Evolutionary conservation across 805 yeast genomes (phyloP).

Genomic region (Metschnikowia rubicola): DNA sequence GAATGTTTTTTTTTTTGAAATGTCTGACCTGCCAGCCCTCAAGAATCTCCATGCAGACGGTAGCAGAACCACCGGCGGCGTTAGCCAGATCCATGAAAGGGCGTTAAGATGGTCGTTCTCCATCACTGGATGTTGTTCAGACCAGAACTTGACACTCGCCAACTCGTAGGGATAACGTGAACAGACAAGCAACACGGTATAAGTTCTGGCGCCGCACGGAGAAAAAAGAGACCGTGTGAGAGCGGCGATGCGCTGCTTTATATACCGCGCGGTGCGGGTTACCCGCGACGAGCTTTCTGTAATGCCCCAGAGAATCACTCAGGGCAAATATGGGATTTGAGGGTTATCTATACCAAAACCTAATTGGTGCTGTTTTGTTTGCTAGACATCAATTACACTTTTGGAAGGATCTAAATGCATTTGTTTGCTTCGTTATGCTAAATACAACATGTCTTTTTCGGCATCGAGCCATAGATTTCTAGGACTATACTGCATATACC

Average conservation of each 20-base stretch:
- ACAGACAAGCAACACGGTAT: conserved; percentile 52
- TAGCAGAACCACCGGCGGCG: conserved; percentile 19
- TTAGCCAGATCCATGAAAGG: conserved; percentile 31
- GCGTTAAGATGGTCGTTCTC: conserved; percentile 44
- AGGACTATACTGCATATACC: no score
- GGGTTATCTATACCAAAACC: no score
- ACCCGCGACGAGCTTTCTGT: conserved; percentile 8
- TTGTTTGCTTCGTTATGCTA: no score
- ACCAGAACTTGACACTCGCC: conserved; percentile 53
- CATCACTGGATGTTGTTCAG: conserved; percentile 41
- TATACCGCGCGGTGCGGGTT: conserved; percentile 13
- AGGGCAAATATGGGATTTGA: no score
- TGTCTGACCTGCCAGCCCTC: conserved; percentile 51
- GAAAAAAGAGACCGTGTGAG: conserved; percentile 18
- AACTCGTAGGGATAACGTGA: conserved; percentile 44
- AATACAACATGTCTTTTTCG: no score
- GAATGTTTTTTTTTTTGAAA: not conserved
- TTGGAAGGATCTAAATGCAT: no score
- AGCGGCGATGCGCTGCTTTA: conserved; percentile 4
- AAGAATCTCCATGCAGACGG: conserved; percentile 24
- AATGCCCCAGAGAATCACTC: no score
- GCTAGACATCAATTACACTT: no score
- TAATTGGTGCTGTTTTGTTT: no score
- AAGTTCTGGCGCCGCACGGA: conserved; percentile 51
- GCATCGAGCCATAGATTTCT: no score